phyloP scores from a whole-genome alignment of 2,329 filamentous ascomycete genomes.

The Fusarium dimerum region DNA sequence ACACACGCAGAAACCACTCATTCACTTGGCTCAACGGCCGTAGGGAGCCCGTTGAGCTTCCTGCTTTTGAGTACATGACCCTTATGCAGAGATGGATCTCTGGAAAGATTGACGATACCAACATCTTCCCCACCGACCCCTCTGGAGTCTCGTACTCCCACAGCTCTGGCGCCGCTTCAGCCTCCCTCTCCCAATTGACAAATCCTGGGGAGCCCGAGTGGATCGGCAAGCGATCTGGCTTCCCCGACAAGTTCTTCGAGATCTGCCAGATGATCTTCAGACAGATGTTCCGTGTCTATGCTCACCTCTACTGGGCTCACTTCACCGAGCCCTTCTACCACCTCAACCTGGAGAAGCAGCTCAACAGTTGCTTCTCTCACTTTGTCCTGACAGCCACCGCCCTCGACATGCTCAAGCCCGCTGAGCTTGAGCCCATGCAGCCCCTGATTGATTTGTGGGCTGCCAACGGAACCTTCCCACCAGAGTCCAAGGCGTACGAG shows the following conservation, averaged over 20 bases:
- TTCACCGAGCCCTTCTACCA: constrained; percentile 84
- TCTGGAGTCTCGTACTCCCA: constrained; percentile 67
- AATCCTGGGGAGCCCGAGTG: constrained; percentile 67
- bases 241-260: constrained; percentile 84
- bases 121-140: constrained; percentile 87
- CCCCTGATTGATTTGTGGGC: constrained; percentile 91
- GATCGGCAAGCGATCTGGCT: constrained; percentile 90
- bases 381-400: constrained; percentile 80
- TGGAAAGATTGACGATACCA: constrained; percentile 87
- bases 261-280: constrained; percentile 94
- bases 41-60: constrained; percentile 85
- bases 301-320: constrained; percentile 97
- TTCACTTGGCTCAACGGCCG: constrained; percentile 95
- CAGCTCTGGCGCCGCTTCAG: constrained; percentile 59
- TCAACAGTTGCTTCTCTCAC: constrained; percentile 87
- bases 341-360: constrained; percentile 75
- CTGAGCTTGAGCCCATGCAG: constrained; percentile 95
- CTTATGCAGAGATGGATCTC: constrained; percentile 97
- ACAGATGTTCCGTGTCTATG: constrained; percentile 98
- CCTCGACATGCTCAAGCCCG: constrained; percentile 80
- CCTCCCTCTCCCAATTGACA: constrained; percentile 63
- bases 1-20: constrained; percentile 69
- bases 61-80: constrained; percentile 90
- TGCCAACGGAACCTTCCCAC: constrained; percentile 82
- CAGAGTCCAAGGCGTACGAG: constrained; percentile 68